Evolutionary conservation across 108 stramenopile species (phyloP).

Genomic region (Nitzschia putrida): DNA sequence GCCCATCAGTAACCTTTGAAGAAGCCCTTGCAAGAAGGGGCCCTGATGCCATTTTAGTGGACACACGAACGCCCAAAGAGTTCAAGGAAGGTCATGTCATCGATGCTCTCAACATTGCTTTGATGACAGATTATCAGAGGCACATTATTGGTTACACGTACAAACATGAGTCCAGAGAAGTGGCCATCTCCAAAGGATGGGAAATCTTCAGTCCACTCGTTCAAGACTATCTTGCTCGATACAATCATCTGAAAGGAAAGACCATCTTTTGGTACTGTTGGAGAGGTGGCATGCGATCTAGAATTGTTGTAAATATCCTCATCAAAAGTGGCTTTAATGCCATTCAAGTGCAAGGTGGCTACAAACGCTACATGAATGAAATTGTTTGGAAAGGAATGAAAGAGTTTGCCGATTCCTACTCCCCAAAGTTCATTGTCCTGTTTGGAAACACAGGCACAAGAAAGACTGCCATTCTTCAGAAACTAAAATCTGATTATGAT

Average conservation of each 20-base stretch:
- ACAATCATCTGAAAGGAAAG: conserved; percentile 8
- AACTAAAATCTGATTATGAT: neutral
- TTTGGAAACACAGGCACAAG: conserved; percentile 13
- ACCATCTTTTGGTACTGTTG: conserved; percentile 8
- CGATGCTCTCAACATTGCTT: conserved; percentile 1
- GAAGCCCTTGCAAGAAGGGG: neutral
- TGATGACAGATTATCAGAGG: conserved; percentile 12
- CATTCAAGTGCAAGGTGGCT: conserved; percentile 6
- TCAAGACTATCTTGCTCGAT: conserved; percentile 10
- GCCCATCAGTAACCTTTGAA: conserved; percentile 1
- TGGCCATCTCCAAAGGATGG: conserved; percentile 9
- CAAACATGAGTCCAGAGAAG: conserved; percentile 1
- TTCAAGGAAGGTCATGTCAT: conserved; percentile 17
- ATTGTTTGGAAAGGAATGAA: conserved; percentile 8
- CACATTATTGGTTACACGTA: conserved; percentile 11
- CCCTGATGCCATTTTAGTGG: neutral
- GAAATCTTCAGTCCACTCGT: conserved; percentile 12
- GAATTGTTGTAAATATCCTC: conserved; percentile 10
- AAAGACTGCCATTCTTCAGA: conserved; percentile 7
- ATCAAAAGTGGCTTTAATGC: conserved; percentile 6
- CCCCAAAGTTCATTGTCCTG: conserved; percentile 2
- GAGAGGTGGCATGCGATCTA: conserved; percentile 9
- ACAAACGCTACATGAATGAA: conserved; percentile 11
- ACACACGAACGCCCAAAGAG: conserved; percentile 8
- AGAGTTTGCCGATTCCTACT: neutral